These are phyloP conservation scores for Tylopilus subfusipes DNA, from an alignment of 768 basidiomycete genomes.

Conservation along the genomic window DNA sequence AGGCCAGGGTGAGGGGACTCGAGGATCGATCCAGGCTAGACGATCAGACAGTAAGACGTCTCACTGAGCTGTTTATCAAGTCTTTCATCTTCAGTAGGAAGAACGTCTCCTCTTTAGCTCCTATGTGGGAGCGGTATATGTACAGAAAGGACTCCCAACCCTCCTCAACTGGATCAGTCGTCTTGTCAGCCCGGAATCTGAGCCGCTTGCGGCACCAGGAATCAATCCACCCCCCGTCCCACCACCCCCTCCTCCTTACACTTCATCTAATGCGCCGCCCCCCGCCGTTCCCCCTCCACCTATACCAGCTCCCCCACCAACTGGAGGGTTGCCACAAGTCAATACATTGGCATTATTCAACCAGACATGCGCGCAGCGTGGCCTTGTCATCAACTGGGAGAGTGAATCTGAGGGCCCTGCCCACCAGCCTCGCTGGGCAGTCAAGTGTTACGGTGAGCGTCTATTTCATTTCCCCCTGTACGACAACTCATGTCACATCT, in stretches of 20 bases:
- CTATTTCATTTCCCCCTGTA: background rate
- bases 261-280: slow-evolving; percentile 15
- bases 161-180: slow-evolving; percentile 58
- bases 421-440: slow-evolving; percentile 57
- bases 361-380: slow-evolving; percentile 50
- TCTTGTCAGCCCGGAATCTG: slow-evolving; percentile 49
- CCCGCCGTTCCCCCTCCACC: slow-evolving; percentile 22
- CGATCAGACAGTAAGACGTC: slow-evolving; percentile 32
- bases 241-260: slow-evolving; percentile 26
- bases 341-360: slow-evolving; percentile 49
- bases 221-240: slow-evolving; percentile 8
- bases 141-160: slow-evolving; percentile 47
- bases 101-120: slow-evolving; percentile 52
- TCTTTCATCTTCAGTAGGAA: slow-evolving; percentile 40
- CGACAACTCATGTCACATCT: background rate
- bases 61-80: background rate
- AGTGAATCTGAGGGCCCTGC: slow-evolving; percentile 46
- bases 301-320: slow-evolving; percentile 14
- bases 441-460: slow-evolving; percentile 48
- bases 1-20: slow-evolving; percentile 49
- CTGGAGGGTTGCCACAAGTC: slow-evolving; percentile 21
- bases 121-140: slow-evolving; percentile 65
- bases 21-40: slow-evolving; percentile 35
- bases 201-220: slow-evolving; percentile 22
- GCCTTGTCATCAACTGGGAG: slow-evolving; percentile 43